Evolutionary conservation across 805 yeast genomes (phyloP), one percentile per base, ranked within the genome.

Genomic region (Kregervanrija fluxuum): DNA sequence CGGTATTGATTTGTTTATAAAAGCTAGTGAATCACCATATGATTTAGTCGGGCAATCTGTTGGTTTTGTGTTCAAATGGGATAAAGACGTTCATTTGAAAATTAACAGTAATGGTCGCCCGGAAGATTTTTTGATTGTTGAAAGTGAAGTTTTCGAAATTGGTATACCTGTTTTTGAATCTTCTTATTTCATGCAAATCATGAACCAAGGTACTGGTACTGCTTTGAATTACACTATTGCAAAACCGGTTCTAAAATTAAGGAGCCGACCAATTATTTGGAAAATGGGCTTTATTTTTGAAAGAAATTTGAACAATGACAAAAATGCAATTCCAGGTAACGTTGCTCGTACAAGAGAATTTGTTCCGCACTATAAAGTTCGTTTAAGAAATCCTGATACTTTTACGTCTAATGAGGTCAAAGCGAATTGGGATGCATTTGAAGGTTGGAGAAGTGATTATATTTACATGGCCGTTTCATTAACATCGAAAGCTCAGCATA

Each of bases 361-460:
- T 44, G 66, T 56, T 28, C 84, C 86, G 0, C 93, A 85, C 60
- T 79, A 77, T 55, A 74, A 79, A 3, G 68, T 83, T 10, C 57
- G 73, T 6, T 56, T 83, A 36, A 70, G 66, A 47, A 79, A 85
- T 53, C 90, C 90, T 1, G 60, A 64, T 13, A 69, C 63, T 37
- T 68, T 79, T 22, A 33, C 16, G 0, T 42, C 30, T 40, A 49
- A 47, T 3, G 59, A 68, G 3, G 78, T 79, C 30, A 54, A 60
- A 13, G 64, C 60, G 0, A 55, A 56, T 2, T 89, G 89, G 65
- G 98, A 91, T 64, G 86, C 96, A 0, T 91, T 82, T 59, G 65
- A 62, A 11, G 88, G 83, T 0, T 93, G 80, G 68, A 68, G 98
- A 57, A 84, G 95, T 50, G 82, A 88, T 44, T 90, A 78, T 57